phyloP scores from a whole-genome alignment of 2,329 filamentous ascomycete species.

The Orbilia quercus region DNA sequence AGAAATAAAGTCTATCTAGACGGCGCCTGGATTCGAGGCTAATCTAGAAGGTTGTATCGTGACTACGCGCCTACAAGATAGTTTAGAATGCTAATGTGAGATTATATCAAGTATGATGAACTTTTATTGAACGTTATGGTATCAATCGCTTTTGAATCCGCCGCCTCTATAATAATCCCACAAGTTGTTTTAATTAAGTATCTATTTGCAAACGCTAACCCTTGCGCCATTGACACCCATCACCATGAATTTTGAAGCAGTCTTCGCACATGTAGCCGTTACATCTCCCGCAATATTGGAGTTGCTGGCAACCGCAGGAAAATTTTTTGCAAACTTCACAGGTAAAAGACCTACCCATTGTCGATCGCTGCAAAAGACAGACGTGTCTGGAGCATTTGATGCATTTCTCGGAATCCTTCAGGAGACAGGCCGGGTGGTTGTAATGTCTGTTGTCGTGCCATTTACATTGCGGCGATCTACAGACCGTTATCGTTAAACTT shows the following conservation, averaged over 20 bases:
- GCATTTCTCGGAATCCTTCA: slow-evolving; percentile 33
- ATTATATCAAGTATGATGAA: too few relatives aligned
- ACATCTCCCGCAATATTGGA: slow-evolving; percentile 35
- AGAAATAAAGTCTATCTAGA: too few relatives aligned
- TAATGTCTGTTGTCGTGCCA: slow-evolving; percentile 54
- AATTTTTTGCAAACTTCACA: slow-evolving; percentile 49
- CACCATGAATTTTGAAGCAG: slow-evolving; percentile 35
- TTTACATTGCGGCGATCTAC: slow-evolving; percentile 40
- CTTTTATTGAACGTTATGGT: too few relatives aligned
- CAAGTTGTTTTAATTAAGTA: background rate
- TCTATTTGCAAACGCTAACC: slow-evolving; percentile 2
- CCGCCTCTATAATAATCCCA: background rate
- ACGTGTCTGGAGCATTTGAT: slow-evolving; percentile 32
- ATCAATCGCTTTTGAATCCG: background rate
- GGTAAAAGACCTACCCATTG: slow-evolving; percentile 32
- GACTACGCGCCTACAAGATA: too few relatives aligned
- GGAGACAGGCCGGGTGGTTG: slow-evolving; percentile 34
- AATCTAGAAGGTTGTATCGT: too few relatives aligned
- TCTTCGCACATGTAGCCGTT: slow-evolving; percentile 49
- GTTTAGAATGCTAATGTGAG: too few relatives aligned
- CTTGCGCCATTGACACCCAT: slow-evolving; percentile 49
- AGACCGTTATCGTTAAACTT: slow-evolving; percentile 23
- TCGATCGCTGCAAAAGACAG: slow-evolving; percentile 31
- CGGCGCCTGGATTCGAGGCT: too few relatives aligned
- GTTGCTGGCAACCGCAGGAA: slow-evolving; percentile 39